Percentiles rank a stretch among this genome's conserved stretches.
Conservation (phyloP, 2,329 filamentous ascomycete species). For the Fusarium albidum region DNA sequence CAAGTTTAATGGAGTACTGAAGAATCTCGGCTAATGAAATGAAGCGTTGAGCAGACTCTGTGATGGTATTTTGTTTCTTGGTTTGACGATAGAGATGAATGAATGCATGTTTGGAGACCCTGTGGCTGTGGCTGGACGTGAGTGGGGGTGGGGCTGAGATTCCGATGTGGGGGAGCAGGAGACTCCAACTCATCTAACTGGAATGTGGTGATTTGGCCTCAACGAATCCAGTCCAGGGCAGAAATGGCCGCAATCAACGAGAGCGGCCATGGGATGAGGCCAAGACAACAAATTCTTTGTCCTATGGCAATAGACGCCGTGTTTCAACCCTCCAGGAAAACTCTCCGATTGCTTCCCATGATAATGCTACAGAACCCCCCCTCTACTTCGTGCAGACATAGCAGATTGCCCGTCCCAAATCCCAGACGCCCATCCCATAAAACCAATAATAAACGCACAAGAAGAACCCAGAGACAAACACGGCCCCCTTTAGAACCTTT, state of each 20-base stretch:
- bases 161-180: slow-evolving; percentile 26
- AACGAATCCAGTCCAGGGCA: no score
- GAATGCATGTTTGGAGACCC: slow-evolving; percentile 5
- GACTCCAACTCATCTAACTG: background rate
- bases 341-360: background rate
- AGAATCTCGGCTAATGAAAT: background rate
- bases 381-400: slow-evolving; percentile 30
- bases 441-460: slow-evolving; percentile 26
- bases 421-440: slow-evolving; percentile 31
- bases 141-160: slow-evolving; percentile 33
- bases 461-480: slow-evolving; percentile 25
- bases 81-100: slow-evolving; percentile 18
- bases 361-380: slow-evolving; percentile 27
- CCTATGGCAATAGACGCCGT: background rate
- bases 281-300: slow-evolving; percentile 3
- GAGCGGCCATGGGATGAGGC: background rate
- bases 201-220: slow-evolving; percentile 19
- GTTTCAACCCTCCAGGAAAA: background rate
- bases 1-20: background rate
- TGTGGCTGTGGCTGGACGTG: slow-evolving; percentile 16
- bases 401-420: slow-evolving; percentile 30
- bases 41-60: background rate
- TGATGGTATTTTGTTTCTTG: slow-evolving; percentile 2
- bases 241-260: background rate
- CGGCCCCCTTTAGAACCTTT: slow-evolving; percentile 1